Evolutionary conservation across 2,329 filamentous ascomycete genomes (phyloP), one percentile per base, ranked within the genome.

Genomic region (Alternaria conjuncta): DNA sequence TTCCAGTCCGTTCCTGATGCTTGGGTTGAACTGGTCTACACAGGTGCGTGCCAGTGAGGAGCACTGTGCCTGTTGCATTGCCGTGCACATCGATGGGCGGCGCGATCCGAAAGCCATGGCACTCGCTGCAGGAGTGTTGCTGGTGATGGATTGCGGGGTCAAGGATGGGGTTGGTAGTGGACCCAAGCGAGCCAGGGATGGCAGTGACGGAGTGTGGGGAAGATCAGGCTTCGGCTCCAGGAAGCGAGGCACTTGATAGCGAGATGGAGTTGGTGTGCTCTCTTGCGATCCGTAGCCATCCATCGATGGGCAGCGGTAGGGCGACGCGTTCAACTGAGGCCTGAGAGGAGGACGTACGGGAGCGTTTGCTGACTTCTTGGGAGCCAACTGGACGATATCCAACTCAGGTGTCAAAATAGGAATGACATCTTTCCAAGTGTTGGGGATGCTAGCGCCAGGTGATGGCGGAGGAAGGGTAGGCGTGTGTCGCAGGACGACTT

Each of bases 401-500:
- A 89, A 78, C 64, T 88, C 86, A 12, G 87, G 86, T 15, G 86
- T 88, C 64, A 89, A 81, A 36, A 80, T 75, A 3, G 86, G 87
- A 32, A 89, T 83, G 60, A 89, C 80, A 21, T 78, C 71, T 70
- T 80, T 83, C 83, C 83, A 85, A 49, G 75, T 78, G 70, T 79
- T 79, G 21, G 72, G 73, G 41, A 77, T 74, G 75, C 68, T 67
- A 45, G 71, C 75, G 57, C 79, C 78, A n/a, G 79, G 77, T 41
- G 78, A 79, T 10, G 79, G 64, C 55, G 81, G 78, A 20, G 81
- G 82, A 46, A 84, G 81, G 15, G 82, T 83, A 20, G 93, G 92
- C 13, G 92, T 94, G 74, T 94, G 92, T 80, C 92, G 92, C 69
- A 97, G 84, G 57, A 98, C 92, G 67, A 97, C 91, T 67, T 97